These are phyloP conservation scores for Plasmopara viticola DNA, from an alignment of 352 stramenopile genomes.

Conservation along the genomic window DNA sequence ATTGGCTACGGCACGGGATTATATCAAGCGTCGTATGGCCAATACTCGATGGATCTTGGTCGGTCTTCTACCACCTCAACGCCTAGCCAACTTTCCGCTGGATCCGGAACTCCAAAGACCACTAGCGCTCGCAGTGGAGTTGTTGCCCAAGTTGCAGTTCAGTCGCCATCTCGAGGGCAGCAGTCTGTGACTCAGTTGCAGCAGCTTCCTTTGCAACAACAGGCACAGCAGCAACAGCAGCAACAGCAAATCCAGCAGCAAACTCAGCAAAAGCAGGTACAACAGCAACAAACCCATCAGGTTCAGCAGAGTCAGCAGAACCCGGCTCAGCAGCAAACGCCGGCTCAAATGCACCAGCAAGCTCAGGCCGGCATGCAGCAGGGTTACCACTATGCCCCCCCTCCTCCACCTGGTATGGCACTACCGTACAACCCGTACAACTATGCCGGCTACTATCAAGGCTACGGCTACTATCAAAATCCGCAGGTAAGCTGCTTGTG, in stretches of 20 bases:
- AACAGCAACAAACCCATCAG: conserved; percentile 28
- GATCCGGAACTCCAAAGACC: conserved; percentile 58
- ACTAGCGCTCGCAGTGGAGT: conserved; percentile 18
- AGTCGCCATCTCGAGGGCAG: conserved; percentile 56
- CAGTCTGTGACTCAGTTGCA: conserved; percentile 35
- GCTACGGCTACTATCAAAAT: conserved; percentile 86
- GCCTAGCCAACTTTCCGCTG: conserved; percentile 32
- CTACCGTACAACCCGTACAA: conserved; percentile 88
- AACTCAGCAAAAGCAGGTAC: conserved; percentile 37
- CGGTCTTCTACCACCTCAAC: conserved; percentile 25
- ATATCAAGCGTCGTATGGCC: conserved; percentile 72
- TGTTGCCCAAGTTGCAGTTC: conserved; percentile 22
- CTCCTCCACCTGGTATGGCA: conserved; percentile 79
- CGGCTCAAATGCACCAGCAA: conserved; percentile 56
- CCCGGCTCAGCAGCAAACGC: conserved; percentile 42
- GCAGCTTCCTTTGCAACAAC: conserved; percentile 34
- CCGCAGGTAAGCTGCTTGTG: conserved; percentile 41
- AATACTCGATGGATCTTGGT: conserved; percentile 79
- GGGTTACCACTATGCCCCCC: conserved; percentile 80
- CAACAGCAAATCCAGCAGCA: conserved; percentile 27
- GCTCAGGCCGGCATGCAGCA: conserved; percentile 45
- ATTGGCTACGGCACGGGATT: conserved; percentile 58
- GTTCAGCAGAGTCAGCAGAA: conserved; percentile 24
- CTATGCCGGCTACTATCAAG: conserved; percentile 80
- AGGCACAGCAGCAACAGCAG: conserved; percentile 27